Base-by-base conservation (phyloP, 805 yeast species). In the Grigorovia humatica region DNA sequence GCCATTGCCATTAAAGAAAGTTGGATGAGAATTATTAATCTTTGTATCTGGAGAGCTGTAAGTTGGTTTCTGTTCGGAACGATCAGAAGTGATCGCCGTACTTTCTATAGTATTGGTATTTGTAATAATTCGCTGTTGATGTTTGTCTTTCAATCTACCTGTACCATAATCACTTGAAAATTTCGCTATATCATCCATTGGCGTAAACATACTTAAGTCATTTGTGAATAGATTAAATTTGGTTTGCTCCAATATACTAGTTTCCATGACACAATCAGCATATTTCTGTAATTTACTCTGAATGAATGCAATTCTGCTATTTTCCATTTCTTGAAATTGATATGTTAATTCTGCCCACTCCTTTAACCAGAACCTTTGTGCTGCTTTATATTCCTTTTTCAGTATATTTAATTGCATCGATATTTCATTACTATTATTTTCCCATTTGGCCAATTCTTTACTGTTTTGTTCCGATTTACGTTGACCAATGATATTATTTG, bases 121-220 rank as follows among this genome's bases (percentile, higher is more conserved):
- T 13, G 42, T 38, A 12, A 41, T 9, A 20, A 43, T 3, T 38
- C 15, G 29, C 11, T 45, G 35, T 30, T 50, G 27, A 23, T 43
- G 52, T 40, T 49, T 56, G 53, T 60, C 55, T 53, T 59, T 65
- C n/a, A 66, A 45, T 48, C 70, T 58, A 1, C 70, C 70, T 0
- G 69, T 67, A n/a, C 70, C 69, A 51, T 54, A 59, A 46, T 60
- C 55, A 47, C 61, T 63, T 11, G 70, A 63, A 48, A 66, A 66
- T n/a, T 56, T 57, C 1, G 63, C 27, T 11, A 67, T 65, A 50
- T 66, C 68, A 48, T 64, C 66, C 38, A 55, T 55, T 11, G 69
- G 58, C 0, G 67, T 64, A 50, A 60, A 65, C 12, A 56, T 54
- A 4, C 54, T 57, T 20, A 66, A 52, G 35, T 57, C 57, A 48